Evolutionary conservation across 2,329 filamentous ascomycete genomes (phyloP), one percentile per base, ranked within the genome.

Genomic region (Didymella lethalis): DNA sequence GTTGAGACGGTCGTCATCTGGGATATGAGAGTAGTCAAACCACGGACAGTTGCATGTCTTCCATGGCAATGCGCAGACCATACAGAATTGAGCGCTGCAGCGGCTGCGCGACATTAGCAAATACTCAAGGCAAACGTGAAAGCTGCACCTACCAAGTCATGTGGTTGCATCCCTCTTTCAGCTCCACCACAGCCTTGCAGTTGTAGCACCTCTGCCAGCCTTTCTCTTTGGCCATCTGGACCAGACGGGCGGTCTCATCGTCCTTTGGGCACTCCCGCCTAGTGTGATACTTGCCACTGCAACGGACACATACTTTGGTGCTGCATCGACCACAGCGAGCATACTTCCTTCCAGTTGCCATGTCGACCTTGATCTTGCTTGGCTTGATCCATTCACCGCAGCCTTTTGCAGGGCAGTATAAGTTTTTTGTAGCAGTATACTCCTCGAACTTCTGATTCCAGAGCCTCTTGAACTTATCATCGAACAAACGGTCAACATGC

Each of bases 361-460:
- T 65, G 45, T 85, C 83, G 57, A 82, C 83, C 58, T 85, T 83
- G 45, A 93, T 89, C 68, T 90, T 83, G 20, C 83, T 84, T 2
- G 91, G 90, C 67, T 86, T 88, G 75, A 96, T 93, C 89, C 89
- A 92, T 72, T 91, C 86, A 26, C 90, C 90, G 69, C 93, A 97
- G 43, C 84, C 84, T 51, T 84, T 83, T 1, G 83, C 83, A 0
- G 92, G 90, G 67, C 93, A 96, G 75, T 94, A 94, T 34, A 93
- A 82, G 44, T 90, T 86, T 71, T 91, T 91, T 49, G 85, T 86
- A 0, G 89, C 88, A 4, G 89, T 89, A 68, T 86, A 91, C 73
- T 96, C 91, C 66, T 88, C 82, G 70, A 89, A 95, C 70, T 92
- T 94, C 57, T 84, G 85, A 73, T 95, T 94, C 91, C 92, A 96